These are phyloP conservation scores for Malus sieversii DNA, from an alignment of 306 rosid species.

Conservation along the genomic window DNA sequence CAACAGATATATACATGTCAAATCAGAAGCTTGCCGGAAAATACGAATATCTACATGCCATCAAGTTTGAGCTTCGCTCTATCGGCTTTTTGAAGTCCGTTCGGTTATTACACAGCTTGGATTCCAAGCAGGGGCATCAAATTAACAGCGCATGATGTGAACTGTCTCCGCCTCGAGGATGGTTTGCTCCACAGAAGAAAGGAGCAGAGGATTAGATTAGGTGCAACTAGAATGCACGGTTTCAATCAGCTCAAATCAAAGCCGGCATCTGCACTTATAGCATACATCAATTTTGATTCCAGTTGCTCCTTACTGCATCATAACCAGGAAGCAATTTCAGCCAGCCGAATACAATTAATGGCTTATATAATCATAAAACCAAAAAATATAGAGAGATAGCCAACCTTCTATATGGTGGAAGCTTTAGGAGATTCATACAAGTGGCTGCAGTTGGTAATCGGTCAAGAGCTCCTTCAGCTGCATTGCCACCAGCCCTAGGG, in stretches of 20 bases:
- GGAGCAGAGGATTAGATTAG: neutral
- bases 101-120: neutral
- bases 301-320: conserved; percentile 79
- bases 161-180: neutral
- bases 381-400: neutral
- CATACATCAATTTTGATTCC: conserved; percentile 79
- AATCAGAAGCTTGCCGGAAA: neutral
- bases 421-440: conserved; percentile 96
- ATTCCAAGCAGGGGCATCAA: neutral
- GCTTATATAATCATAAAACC: neutral
- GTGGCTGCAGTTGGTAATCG: conserved; percentile 96
- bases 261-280: conserved; percentile 91
- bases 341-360: neutral
- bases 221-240: neutral
- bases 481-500: conserved; percentile 81
- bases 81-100: neutral
- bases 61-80: conserved; percentile 1
- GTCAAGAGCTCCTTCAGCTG: conserved; percentile 86
- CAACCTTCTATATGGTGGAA: conserved; percentile 95
- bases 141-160: neutral
- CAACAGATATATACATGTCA: conserved; percentile 7
- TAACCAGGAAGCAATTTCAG: neutral
- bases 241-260: conserved; percentile 77
- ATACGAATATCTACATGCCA: conserved; percentile 8
- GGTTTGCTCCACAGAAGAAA: neutral